Evolutionary conservation across 495 filamentous ascomycete genomes (phyloP), one percentile per base, ranked within the genome.

Genomic region (Penicillium arizonense): DNA sequence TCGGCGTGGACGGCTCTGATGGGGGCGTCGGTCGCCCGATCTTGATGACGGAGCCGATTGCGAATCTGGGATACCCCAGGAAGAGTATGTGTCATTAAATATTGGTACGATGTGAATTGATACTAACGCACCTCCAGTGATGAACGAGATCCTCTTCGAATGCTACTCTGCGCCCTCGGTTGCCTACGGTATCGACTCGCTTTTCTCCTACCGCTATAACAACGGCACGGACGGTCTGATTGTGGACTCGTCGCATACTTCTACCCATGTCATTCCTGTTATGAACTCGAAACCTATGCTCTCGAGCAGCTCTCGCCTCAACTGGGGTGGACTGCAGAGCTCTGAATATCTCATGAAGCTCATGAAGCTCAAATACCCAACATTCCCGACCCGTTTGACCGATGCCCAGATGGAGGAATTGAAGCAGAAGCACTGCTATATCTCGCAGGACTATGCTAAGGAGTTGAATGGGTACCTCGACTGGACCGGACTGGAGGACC

Each of bases 131-230:
- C 16, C 30, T 44, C 23, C 57, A 97, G 91, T 89, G 57, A 97
- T 97, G 91, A 94, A 87, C 51, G 94, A 98, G 68, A 89, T 97
- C 49, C 75, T 98, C 20, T 98, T 96, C 69, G 94, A 98, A 62
- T 91, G 87, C 73, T 98, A 97, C 73, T 80, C 79, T 37, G 91
- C 88, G 5, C 92, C 95, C 0, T 89, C 87, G 1, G 82, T 97
- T 4, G 87, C 90, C 32, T 96, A 91, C 64, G 94, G 94, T 30
- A 94, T 98, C 71, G 94, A 98, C 68, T 91, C 90, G 3, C 82
- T 98, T 4, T 97, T 97, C 71, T 93, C 92, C 7, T 98, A 95
- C 76, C 82, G 84, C 34, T 88, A 96, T 71, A 97, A 98, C 62
- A 79, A 86, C 41, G 94, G 94, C 50, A 84, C 75, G n/a, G 90